phyloP scores from a whole-genome alignment of 2,329 filamentous ascomycete genomes.

The Cladophialophora carrionii region DNA sequence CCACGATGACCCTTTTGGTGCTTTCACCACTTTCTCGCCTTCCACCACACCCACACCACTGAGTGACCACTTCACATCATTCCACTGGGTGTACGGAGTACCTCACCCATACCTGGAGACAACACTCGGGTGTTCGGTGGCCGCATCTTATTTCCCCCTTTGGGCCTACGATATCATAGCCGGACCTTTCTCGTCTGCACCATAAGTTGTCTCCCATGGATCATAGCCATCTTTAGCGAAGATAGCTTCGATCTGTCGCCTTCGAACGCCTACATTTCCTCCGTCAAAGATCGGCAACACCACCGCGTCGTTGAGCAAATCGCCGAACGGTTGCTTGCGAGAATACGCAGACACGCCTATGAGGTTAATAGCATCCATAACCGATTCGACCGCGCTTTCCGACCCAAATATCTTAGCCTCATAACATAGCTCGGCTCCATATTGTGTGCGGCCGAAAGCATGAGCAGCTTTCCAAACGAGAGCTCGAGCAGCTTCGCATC shows the following conservation, averaged over 20 bases:
- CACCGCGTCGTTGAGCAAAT: slow-evolving; percentile 52
- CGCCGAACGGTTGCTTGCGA: slow-evolving; percentile 49
- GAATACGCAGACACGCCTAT: slow-evolving; percentile 57
- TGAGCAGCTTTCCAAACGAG: slow-evolving; percentile 59
- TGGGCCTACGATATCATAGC: not conserved
- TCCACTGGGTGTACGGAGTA: too few relatives aligned
- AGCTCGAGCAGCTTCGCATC: slow-evolving; percentile 54
- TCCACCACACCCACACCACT: too few relatives aligned
- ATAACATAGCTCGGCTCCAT: slow-evolving; percentile 53
- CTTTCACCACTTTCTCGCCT: too few relatives aligned
- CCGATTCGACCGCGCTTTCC: slow-evolving; percentile 54
- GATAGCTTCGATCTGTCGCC: slow-evolving; percentile 49
- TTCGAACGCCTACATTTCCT: slow-evolving; percentile 58
- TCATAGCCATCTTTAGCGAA: slow-evolving; percentile 49
- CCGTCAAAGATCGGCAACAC: slow-evolving; percentile 58
- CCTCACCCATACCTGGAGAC: too few relatives aligned
- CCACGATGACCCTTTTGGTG: too few relatives aligned
- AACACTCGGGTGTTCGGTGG: too few relatives aligned
- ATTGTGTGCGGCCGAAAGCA: slow-evolving; percentile 49
- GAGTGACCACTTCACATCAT: too few relatives aligned
- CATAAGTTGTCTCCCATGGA: slow-evolving; percentile 48
- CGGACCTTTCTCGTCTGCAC: slow-evolving; percentile 14
- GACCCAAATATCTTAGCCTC: slow-evolving; percentile 58
- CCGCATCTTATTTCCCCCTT: not conserved
- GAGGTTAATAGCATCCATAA: slow-evolving; percentile 56